These are phyloP conservation scores for Ophiostoma himal-ulmi DNA, from an alignment of 2,329 filamentous ascomycete genomes.

Conservation along the genomic window DNA sequence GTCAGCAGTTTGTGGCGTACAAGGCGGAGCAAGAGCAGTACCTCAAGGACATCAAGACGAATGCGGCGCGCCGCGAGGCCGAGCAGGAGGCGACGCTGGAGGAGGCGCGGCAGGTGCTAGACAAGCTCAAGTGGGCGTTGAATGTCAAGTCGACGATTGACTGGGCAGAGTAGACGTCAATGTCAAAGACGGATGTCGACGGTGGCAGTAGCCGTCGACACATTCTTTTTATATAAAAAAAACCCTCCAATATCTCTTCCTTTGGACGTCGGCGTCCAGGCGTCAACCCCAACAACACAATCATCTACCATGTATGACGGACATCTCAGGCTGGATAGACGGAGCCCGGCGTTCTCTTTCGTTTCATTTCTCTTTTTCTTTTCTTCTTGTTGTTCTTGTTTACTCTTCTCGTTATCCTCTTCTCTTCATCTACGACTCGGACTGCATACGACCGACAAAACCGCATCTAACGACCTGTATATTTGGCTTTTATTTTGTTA, in stretches of 20 bases:
- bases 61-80: constrained; percentile 52
- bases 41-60: constrained; percentile 53
- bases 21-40: constrained; percentile 58
- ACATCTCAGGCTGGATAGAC: constrained; percentile 21
- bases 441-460: not conserved
- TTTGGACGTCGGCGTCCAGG: not conserved
- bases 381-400: not conserved
- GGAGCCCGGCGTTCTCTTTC: constrained; percentile 21
- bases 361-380: not conserved
- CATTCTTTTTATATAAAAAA: too few species aligned
- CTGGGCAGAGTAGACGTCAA: constrained; percentile 42
- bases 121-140: constrained; percentile 68
- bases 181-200: not conserved
- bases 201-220: not conserved
- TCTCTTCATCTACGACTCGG: constrained; percentile 11
- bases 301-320: constrained; percentile 18
- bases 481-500: constrained; percentile 7
- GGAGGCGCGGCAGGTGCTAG: constrained; percentile 54
- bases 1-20: constrained; percentile 56
- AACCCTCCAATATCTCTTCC: too few species aligned
- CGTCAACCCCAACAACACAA: not conserved
- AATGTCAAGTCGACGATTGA: constrained; percentile 58
- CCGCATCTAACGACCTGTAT: constrained; percentile 2
- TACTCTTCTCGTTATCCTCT: not conserved
- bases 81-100: constrained; percentile 56